These are phyloP conservation scores for Jamesozyma rosinii DNA, from an alignment of 805 yeast genomes.

Conservation along the genomic window DNA sequence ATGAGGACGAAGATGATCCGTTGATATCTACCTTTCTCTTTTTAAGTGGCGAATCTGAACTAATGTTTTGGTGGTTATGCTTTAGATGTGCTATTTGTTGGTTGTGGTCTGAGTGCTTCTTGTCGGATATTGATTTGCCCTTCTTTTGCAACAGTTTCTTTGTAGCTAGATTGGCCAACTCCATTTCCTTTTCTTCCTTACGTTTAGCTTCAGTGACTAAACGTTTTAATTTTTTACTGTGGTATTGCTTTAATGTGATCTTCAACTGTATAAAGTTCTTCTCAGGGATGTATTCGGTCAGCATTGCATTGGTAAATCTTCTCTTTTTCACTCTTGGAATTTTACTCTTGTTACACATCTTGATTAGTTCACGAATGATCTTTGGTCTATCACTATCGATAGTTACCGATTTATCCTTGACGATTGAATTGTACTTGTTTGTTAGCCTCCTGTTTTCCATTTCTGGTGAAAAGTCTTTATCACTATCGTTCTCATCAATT, in stretches of 20 bases:
- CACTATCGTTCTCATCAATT: conserved; percentile 7
- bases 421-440: not conserved
- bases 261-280: conserved; percentile 12
- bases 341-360: conserved; percentile 25
- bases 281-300: conserved; percentile 18
- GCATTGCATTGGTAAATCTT: conserved; percentile 26
- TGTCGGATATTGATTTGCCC: not conserved
- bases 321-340: conserved; percentile 26
- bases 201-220: conserved; percentile 26
- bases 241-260: conserved; percentile 29
- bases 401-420: conserved; percentile 15
- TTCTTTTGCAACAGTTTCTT: not conserved
- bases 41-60: conserved; percentile 1
- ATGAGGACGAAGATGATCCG: not conserved
- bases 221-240: conserved; percentile 25
- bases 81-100: not conserved
- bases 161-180: conserved; percentile 2
- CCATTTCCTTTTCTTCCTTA: conserved; percentile 14
- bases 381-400: conserved; percentile 21
- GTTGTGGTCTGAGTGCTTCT: not conserved
- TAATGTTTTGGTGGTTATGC: not conserved
- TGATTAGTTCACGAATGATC: conserved; percentile 24
- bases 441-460: conserved; percentile 6
- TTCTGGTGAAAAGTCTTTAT: conserved; percentile 20
- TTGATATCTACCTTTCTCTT: conserved; percentile 7